Conservation (phyloP, 2,329 filamentous ascomycete genomes). For the Claviceps africana region DNA sequence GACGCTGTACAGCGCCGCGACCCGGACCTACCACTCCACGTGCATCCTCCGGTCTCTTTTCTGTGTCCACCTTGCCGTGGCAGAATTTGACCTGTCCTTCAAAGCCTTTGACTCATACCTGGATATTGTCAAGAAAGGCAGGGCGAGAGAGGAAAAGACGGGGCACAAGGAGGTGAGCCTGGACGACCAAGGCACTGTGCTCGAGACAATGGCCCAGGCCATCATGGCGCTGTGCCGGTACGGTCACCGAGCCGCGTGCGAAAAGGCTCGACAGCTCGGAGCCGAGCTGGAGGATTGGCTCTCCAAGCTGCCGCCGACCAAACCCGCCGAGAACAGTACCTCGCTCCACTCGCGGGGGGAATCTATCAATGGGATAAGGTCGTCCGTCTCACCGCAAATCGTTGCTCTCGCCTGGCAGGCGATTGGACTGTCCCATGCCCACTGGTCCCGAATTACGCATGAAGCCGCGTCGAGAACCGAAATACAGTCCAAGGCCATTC, state of each 20-base stretch:
- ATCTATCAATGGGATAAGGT: conserved; percentile 21
- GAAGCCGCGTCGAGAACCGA: conserved; percentile 57
- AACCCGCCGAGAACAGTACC: conserved; percentile 14
- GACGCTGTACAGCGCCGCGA: conserved; percentile 77
- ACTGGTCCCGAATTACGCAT: conserved; percentile 74
- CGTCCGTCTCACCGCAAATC: conserved; percentile 40
- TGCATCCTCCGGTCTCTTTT: conserved; percentile 77
- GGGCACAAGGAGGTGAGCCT: conserved; percentile 56
- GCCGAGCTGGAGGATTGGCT: conserved; percentile 63
- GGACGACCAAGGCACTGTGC: conserved; percentile 62
- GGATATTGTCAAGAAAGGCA: conserved; percentile 73
- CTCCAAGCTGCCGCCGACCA: conserved; percentile 36
- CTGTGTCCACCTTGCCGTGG: conserved; percentile 70
- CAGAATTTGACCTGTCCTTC: conserved; percentile 84
- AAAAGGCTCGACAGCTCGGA: conserved; percentile 63
- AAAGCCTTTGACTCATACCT: conserved; percentile 87
- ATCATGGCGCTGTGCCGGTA: conserved; percentile 73
- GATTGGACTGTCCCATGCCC: conserved; percentile 71
- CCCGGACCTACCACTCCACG: conserved; percentile 91
- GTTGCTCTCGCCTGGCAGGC: conserved; percentile 66
- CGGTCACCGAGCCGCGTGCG: conserved; percentile 57
- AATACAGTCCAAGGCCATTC: conserved; percentile 64
- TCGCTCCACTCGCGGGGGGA: conserved; percentile 16
- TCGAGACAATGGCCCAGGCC: conserved; percentile 68
- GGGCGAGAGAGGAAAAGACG: conserved; percentile 68